phyloP scores from a whole-genome alignment of 768 basidiomycete genomes.

The Dictyophora rubrovolvata region DNA sequence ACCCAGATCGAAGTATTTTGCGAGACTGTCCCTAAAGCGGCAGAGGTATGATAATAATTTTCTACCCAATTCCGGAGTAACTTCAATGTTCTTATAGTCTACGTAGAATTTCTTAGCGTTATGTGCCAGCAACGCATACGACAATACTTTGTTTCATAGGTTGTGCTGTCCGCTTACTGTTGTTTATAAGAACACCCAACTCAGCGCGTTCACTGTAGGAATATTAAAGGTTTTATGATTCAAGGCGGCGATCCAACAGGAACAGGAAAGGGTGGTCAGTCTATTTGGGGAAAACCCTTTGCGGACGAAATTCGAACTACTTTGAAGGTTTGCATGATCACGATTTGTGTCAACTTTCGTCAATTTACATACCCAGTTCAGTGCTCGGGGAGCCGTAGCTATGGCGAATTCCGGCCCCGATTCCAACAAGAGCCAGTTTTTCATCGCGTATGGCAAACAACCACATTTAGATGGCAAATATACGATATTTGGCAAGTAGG shows the following conservation, averaged over 20 bases:
- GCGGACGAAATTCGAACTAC: constrained; percentile 89
- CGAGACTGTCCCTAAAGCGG: constrained; percentile 89
- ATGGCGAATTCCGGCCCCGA: constrained; percentile 98
- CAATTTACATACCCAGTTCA: constrained; percentile 53
- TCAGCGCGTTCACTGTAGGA: constrained; percentile 28
- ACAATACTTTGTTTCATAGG: constrained; percentile 74
- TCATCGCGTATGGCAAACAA: constrained; percentile 87
- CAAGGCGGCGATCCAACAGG: constrained; percentile 88
- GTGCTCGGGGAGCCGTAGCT: constrained; percentile 85
- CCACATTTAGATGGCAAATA: constrained; percentile 89
- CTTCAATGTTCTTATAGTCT: background rate
- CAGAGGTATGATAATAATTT: constrained; percentile 51
- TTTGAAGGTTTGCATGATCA: constrained; percentile 52
- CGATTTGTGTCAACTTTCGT: background rate
- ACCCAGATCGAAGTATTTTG: constrained; percentile 90
- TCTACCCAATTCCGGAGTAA: background rate
- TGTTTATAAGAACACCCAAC: background rate
- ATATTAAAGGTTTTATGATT: constrained; percentile 93
- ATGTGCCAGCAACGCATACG: constrained; percentile 81
- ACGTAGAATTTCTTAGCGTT: constrained; percentile 88
- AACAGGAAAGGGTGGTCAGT: constrained; percentile 92
- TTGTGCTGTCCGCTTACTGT: constrained; percentile 16
- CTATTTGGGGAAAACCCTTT: constrained; percentile 91
- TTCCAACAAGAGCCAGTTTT: constrained; percentile 88
- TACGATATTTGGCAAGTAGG: constrained; percentile 79